Evolutionary conservation across 441 rosid genomes (phyloP).

Genomic region (Breynia disticha): DNA sequence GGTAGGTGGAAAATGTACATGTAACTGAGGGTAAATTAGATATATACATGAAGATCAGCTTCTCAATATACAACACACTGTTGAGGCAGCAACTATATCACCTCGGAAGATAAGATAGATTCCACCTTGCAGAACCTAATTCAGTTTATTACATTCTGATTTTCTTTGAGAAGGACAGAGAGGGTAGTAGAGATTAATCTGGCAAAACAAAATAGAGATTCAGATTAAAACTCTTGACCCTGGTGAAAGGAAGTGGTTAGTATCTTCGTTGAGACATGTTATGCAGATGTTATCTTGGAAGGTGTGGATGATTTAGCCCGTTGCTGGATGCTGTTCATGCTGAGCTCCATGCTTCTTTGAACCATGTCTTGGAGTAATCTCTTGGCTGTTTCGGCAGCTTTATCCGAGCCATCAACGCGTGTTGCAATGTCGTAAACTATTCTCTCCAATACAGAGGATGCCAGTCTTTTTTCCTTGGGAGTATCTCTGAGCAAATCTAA

Average conservation of each 20-base stretch:
- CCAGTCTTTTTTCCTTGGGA: slow-evolving; percentile 45
- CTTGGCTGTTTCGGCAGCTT: slow-evolving; percentile 67
- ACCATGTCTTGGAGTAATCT: slow-evolving; percentile 61
- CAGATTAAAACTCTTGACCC: slow-evolving; percentile 19
- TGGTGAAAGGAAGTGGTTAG: slow-evolving; percentile 6
- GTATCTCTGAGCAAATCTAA: slow-evolving; percentile 63
- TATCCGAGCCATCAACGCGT: slow-evolving; percentile 51
- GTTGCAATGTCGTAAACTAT: slow-evolving; percentile 57
- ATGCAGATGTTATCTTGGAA: slow-evolving; percentile 20
- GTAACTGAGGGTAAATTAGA: slow-evolving; percentile 13
- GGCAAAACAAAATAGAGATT: slow-evolving; percentile 16
- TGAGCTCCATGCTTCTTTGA: slow-evolving; percentile 61
- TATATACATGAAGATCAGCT: slow-evolving; percentile 24
- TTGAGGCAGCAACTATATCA: slow-evolving; percentile 18
- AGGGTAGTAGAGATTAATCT: slow-evolving; percentile 14
- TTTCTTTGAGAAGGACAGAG: slow-evolving; percentile 14
- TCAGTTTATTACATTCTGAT: slow-evolving; percentile 14
- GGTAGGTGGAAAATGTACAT: slow-evolving; percentile 8
- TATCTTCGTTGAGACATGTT: slow-evolving; percentile 7
- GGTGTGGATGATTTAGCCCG: slow-evolving; percentile 31
- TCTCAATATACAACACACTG: slow-evolving; percentile 25
- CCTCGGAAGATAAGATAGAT: slow-evolving; percentile 13
- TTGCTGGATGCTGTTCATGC: slow-evolving; percentile 37
- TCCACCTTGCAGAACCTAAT: slow-evolving; percentile 16
- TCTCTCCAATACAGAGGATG: slow-evolving; percentile 49